phyloP scores from a whole-genome alignment of 371 early-diverging fungal genomes.

The Mucor velutinosus region DNA sequence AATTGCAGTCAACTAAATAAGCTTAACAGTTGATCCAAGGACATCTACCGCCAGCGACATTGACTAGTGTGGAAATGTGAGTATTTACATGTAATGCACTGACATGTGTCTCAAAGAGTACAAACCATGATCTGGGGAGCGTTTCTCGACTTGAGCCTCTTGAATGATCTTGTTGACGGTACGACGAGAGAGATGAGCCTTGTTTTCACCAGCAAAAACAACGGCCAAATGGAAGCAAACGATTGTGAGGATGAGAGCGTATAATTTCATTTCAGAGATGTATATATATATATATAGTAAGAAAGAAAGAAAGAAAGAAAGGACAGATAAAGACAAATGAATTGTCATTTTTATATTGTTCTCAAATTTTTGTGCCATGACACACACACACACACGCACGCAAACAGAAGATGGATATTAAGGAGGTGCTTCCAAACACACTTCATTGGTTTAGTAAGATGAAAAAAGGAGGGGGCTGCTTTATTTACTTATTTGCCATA shows the following conservation, averaged over 20 bases:
- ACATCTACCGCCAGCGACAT: neutral
- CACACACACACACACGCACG: neutral
- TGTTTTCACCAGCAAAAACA: neutral
- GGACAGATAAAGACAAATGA: neutral
- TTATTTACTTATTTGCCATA: constrained; percentile 9
- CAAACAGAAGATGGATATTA: neutral
- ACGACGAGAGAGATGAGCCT: neutral
- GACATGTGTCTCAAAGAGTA: neutral
- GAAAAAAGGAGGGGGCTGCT: neutral
- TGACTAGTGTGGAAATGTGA: neutral
- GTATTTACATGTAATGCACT: neutral
- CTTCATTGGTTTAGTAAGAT: neutral
- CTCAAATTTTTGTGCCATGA: neutral
- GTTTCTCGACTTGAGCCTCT: neutral
- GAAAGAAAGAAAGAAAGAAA: neutral
- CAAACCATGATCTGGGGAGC: neutral
- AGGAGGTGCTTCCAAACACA: neutral
- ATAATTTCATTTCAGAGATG: neutral
- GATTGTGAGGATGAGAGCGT: neutral
- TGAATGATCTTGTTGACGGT: neutral
- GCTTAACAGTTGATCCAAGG: neutral
- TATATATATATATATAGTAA: neutral
- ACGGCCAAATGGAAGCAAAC: neutral
- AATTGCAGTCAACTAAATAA: neutral
- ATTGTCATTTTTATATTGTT: neutral